phyloP scores from a whole-genome alignment of 202 grass and related monocot genomes.

The Carex arenaria region DNA sequence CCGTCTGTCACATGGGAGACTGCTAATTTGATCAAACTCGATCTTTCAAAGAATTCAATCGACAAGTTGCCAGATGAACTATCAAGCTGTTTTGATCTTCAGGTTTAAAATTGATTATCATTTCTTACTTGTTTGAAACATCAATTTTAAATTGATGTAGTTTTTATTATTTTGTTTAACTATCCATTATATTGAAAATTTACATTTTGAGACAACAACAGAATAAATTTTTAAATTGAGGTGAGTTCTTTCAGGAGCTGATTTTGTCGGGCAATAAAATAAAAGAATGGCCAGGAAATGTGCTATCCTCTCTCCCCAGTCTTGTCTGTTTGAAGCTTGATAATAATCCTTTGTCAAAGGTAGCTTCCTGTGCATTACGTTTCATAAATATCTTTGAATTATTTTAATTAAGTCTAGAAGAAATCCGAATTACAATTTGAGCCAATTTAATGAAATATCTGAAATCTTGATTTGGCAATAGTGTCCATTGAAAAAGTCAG shows the following conservation, averaged over 20 bases:
- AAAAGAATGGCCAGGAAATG: conserved; percentile 66
- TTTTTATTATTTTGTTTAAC: neutral
- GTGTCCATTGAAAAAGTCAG: neutral
- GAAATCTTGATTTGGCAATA: neutral
- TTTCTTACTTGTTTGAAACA: neutral
- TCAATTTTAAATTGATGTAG: neutral
- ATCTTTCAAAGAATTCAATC: conserved; percentile 92
- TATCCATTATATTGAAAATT: neutral
- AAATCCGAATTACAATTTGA: too few species aligned
- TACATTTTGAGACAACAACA: neutral
- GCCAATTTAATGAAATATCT: too few species aligned
- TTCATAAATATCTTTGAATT: neutral
- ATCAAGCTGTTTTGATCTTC: conserved; percentile 65
- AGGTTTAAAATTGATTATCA: conserved; percentile 33
- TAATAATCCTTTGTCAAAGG: conserved; percentile 75
- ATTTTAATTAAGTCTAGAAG: neutral
- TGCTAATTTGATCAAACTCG: conserved; percentile 75
- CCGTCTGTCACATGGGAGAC: conserved; percentile 76
- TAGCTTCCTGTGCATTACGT: conserved; percentile 24
- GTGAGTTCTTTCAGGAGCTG: conserved; percentile 43
- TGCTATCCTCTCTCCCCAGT: conserved; percentile 60
- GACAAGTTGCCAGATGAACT: conserved; percentile 69
- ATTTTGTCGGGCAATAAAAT: conserved; percentile 86
- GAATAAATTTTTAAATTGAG: neutral
- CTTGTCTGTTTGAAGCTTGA: conserved; percentile 74